These are phyloP conservation scores for Tylopilus felleus DNA, from an alignment of 768 basidiomycete species.

Conservation along the genomic window DNA sequence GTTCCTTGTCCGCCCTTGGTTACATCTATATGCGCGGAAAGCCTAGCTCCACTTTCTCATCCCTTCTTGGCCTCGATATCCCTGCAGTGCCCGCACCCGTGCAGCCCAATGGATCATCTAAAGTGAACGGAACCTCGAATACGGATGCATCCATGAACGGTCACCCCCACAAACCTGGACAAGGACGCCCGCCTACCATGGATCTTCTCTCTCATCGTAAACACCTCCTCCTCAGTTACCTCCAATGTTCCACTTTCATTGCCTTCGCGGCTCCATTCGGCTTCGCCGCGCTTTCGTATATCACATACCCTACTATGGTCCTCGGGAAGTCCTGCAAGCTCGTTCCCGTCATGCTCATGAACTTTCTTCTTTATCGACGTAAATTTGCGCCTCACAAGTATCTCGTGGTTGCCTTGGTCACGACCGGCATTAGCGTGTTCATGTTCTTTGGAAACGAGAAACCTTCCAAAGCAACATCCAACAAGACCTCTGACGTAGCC, in stretches of 20 bases:
- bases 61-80: slow-evolving; percentile 57
- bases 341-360: slow-evolving; percentile 98
- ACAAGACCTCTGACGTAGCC: slow-evolving; percentile 26
- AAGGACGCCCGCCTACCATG: slow-evolving; percentile 27
- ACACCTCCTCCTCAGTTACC: slow-evolving; percentile 65
- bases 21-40: slow-evolving; percentile 69
- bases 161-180: slow-evolving; percentile 18
- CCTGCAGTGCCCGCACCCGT: slow-evolving; percentile 29
- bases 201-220: slow-evolving; percentile 36
- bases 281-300: slow-evolving; percentile 91
- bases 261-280: slow-evolving; percentile 93
- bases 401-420: slow-evolving; percentile 91
- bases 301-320: slow-evolving; percentile 98
- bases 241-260: slow-evolving; percentile 84
- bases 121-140: slow-evolving; percentile 22
- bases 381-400: slow-evolving; percentile 94
- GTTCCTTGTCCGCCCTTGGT: slow-evolving; percentile 69
- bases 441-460: slow-evolving; percentile 79
- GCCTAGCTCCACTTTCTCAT: slow-evolving; percentile 46
- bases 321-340: slow-evolving; percentile 99
- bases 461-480: slow-evolving; percentile 35
- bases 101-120: slow-evolving; percentile 20
- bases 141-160: slow-evolving; percentile 40
- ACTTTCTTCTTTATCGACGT: slow-evolving; percentile 91
- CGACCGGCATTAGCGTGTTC: slow-evolving; percentile 86